Evolutionary conservation across 2,329 filamentous ascomycete species (phyloP).

Genomic region (Talaromyces atroroseus): DNA sequence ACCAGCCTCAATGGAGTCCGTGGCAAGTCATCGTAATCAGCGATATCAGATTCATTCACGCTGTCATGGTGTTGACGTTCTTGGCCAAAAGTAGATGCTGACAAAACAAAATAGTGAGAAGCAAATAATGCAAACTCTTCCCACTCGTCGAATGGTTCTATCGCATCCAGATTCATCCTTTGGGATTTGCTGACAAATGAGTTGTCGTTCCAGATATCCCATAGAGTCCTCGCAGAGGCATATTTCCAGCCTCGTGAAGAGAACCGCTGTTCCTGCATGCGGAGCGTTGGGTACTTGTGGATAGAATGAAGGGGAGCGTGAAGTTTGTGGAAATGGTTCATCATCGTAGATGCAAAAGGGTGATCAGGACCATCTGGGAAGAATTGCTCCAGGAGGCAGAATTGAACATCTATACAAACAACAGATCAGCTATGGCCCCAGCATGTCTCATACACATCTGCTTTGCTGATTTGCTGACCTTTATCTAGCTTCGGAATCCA

Average conservation of each 20-base stretch:
- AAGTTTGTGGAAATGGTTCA: slow-evolving; percentile 74
- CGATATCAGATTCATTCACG: background rate
- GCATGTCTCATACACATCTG: slow-evolving; percentile 5
- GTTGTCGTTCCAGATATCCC: slow-evolving; percentile 73
- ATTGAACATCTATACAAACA: slow-evolving; percentile 53
- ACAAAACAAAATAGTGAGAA: slow-evolving; percentile 75
- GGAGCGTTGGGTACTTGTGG: slow-evolving; percentile 59
- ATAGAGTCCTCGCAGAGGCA: slow-evolving; percentile 63
- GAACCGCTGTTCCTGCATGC: slow-evolving; percentile 67
- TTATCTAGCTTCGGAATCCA: slow-evolving; percentile 70
- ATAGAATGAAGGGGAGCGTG: slow-evolving; percentile 73
- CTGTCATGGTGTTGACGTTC: background rate
- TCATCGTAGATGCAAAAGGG: slow-evolving; percentile 83
- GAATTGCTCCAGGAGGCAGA: slow-evolving; percentile 82
- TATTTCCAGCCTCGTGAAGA: slow-evolving; percentile 60
- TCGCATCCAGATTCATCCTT: slow-evolving; percentile 57
- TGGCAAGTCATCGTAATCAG: background rate
- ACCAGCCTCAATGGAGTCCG: background rate
- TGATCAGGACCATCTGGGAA: slow-evolving; percentile 71
- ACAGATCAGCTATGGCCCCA: background rate
- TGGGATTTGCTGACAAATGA: slow-evolving; percentile 58
- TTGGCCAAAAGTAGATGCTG: slow-evolving; percentile 47
- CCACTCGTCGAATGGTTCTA: slow-evolving; percentile 93
- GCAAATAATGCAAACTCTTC: slow-evolving; percentile 86
- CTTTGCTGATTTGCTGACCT: slow-evolving; percentile 44